These are phyloP conservation scores for Rubia balearica DNA, from an alignment of 305 asterid species.

Conservation along the genomic window DNA sequence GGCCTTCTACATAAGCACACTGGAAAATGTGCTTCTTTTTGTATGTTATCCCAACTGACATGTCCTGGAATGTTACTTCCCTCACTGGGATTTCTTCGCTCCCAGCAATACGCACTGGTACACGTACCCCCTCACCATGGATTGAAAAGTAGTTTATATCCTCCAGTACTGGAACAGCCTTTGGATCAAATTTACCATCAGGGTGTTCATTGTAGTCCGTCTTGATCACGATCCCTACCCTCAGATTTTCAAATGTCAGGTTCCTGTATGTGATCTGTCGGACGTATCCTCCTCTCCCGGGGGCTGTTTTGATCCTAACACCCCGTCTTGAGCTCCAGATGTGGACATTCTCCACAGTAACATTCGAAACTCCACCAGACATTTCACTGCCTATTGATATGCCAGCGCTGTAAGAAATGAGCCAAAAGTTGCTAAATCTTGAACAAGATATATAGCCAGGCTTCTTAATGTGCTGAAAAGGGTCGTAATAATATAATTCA, in stretches of 20 bases:
- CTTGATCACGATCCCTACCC: conserved; percentile 82
- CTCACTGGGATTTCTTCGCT: conserved; percentile 57
- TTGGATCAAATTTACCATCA: conserved; percentile 62
- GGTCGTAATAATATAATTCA: not conserved
- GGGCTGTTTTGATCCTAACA: conserved; percentile 76
- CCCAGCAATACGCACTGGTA: conserved; percentile 78
- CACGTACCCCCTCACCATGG: conserved; percentile 79
- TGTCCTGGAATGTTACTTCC: conserved; percentile 53
- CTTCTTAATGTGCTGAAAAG: no score
- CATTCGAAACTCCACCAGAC: conserved; percentile 90
- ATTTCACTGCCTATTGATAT: conserved; percentile 93
- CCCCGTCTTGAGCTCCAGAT: conserved; percentile 82
- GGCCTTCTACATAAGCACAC: conserved; percentile 66
- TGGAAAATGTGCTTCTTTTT: conserved; percentile 78
- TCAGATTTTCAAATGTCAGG: conserved; percentile 56
- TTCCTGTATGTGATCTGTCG: conserved; percentile 56
- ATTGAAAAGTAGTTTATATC: conserved; percentile 63
- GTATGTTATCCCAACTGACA: conserved; percentile 57
- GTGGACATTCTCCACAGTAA: conserved; percentile 61
- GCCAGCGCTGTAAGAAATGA: conserved; percentile 53
- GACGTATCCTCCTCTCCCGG: conserved; percentile 83
- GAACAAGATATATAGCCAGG: not conserved
- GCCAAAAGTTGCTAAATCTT: conserved; percentile 11
- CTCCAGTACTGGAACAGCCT: conserved; percentile 57
- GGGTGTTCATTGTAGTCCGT: conserved; percentile 94